A percentile compares a stretch with the other conserved stretches of the same genome.
These are phyloP conservation scores for Sanghuangporus sanghuang DNA, from an alignment of 1,284 basidiomycete species.

Conservation along the genomic window DNA sequence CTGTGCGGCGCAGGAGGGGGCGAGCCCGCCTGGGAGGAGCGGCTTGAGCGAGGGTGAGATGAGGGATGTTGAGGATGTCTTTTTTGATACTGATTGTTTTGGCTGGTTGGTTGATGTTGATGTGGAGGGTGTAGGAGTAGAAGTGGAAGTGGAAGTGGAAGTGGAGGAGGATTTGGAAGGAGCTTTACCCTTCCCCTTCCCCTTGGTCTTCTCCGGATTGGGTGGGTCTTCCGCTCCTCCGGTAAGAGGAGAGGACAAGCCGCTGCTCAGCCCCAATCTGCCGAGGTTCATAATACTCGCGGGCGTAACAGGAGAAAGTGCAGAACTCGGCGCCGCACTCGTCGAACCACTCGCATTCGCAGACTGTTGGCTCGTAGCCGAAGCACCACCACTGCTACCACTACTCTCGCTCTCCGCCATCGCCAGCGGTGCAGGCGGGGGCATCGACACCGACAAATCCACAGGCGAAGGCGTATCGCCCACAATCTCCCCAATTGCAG, in stretches of 20 bases:
- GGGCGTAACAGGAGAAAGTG: constrained; percentile 75
- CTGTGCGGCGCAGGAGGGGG: constrained; percentile 21
- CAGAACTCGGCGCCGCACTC: constrained; percentile 21
- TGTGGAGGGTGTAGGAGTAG: neutral
- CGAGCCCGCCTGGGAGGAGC: constrained; percentile 52
- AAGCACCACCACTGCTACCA: neutral
- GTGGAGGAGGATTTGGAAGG: constrained; percentile 22
- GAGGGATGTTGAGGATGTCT: constrained; percentile 25
- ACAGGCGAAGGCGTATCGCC: constrained; percentile 76
- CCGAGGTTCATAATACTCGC: constrained; percentile 85
- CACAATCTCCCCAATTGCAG: constrained; percentile 37
- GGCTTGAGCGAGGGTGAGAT: constrained; percentile 55
- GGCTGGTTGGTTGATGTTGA: neutral
- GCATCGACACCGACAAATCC: constrained; percentile 80
- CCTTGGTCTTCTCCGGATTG: constrained; percentile 14
- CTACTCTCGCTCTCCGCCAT: constrained; percentile 25
- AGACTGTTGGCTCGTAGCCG: neutral
- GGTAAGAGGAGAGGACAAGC: constrained; percentile 27
- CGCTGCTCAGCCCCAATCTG: constrained; percentile 46
- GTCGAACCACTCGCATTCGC: neutral
- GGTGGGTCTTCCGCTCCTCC: constrained; percentile 22
- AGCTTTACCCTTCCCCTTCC: constrained; percentile 27
- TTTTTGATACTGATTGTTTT: constrained; percentile 27
- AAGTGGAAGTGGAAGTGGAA: constrained; percentile 14
- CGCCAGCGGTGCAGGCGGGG: constrained; percentile 59